Evolutionary conservation across 805 yeast species (phyloP), one percentile per base, ranked within the genome.

Genomic region (Nakazawaea sp.): DNA sequence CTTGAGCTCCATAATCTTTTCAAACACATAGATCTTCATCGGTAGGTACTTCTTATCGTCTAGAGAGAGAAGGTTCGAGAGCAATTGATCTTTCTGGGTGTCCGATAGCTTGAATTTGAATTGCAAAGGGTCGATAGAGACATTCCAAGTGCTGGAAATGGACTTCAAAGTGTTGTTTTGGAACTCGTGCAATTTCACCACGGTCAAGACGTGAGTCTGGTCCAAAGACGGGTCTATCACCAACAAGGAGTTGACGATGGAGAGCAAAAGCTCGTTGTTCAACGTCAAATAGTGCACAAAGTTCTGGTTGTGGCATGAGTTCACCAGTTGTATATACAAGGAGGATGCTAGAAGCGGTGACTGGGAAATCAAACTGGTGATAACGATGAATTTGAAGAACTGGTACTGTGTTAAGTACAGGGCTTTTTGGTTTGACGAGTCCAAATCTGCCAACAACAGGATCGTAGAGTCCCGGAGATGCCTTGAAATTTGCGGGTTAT

Each of bases 151-250:
- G 6, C 12, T 10, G 15, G 33, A 24, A 6, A 25, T 13, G 9
- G 32, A 29, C 23, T 30, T 23, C n/a, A 33, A 23, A 19, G 23
- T 28, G 15, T 24, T 18, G 33, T 36, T 32, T 21, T 40, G 43
- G 18, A 33, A 32, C 13, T 33, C 32, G 11, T 29, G 15, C 21
- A 36, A 31, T 17, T 33, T 24, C 5, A 39, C n/a, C 4, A 39
- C n/a, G 9, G 38, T 16, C 16, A 32, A 8, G 17, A 42, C 12
- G 27, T 42, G 25, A 5, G 2, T 28, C 4, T 20, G 17, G 18
- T 42, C 41, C 17, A 27, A 27, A 4, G 19, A 15, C 11, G 45
- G 45, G 18, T 29, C 36, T 18, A 30, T 23, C 10, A 42, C 38
- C 29, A 42, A 23, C 25, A 42, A 35, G 2, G 41, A 32, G 11